A percentile compares a stretch with the other conserved stretches of the same genome.
phyloP scores from a whole-genome alignment of 345 rosid species.

The Isatis tinctoria region DNA sequence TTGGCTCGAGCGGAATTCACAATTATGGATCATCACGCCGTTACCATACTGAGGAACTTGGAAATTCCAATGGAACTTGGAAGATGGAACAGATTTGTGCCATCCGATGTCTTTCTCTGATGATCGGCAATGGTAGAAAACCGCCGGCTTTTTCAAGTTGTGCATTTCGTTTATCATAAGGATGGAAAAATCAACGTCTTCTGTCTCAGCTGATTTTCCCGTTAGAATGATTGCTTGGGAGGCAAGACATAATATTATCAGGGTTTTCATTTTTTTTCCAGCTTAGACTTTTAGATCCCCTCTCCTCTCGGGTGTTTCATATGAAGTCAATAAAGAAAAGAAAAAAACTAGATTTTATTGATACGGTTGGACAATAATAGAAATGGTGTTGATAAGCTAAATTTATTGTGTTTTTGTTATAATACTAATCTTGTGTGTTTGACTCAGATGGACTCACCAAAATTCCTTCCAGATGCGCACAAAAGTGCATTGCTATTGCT shows the following conservation, averaged over 20 bases:
- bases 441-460: background rate
- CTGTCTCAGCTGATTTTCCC: conserved; percentile 4
- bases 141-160: background rate
- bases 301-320: background rate
- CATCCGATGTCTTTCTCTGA: conserved; percentile 24
- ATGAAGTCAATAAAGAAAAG: background rate
- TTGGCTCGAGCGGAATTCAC: conserved; percentile 16
- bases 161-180: conserved; percentile 21
- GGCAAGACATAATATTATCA: background rate
- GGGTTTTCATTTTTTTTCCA: conserved; percentile 18
- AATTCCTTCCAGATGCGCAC: conserved; percentile 6
- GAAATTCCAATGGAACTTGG: conserved; percentile 20
- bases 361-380: background rate
- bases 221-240: conserved; percentile 9
- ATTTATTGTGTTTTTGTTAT: background rate
- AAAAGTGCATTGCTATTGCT: background rate
- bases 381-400: background rate
- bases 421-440: background rate
- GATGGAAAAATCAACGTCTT: conserved; percentile 12
- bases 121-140: conserved; percentile 20
- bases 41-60: conserved; percentile 25
- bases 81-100: conserved; percentile 18
- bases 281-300: background rate
- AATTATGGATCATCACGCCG: conserved; percentile 11
- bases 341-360: background rate